A percentile compares a stretch with the other conserved stretches of the same genome.
Conservation (phyloP, 2,329 filamentous ascomycete species). For the Paramyrothecium sp. region DNA sequence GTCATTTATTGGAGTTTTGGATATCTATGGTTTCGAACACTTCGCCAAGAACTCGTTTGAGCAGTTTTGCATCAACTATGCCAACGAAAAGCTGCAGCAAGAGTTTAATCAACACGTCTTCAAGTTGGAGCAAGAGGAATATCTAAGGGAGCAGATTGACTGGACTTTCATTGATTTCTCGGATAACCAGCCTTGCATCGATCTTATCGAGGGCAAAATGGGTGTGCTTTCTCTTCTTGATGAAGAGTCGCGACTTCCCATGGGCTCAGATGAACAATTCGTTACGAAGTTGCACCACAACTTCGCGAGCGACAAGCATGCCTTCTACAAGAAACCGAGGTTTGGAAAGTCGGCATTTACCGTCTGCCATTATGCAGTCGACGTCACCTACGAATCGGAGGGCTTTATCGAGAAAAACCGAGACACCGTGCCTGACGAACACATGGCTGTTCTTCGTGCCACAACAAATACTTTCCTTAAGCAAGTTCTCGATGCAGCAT, state of each 20-base stretch:
- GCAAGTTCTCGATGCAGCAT: conserved; percentile 81
- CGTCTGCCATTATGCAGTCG: conserved; percentile 95
- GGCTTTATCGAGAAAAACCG: conserved; percentile 99
- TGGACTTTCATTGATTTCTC: conserved; percentile 99
- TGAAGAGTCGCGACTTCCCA: conserved; percentile 93
- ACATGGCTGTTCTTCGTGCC: conserved; percentile 86
- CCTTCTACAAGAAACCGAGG: conserved; percentile 97
- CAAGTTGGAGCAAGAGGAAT: conserved; percentile 98
- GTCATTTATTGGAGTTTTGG: conserved; percentile 95
- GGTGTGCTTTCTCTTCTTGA: conserved; percentile 90
- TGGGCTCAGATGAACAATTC: conserved; percentile 97
- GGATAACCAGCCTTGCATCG: conserved; percentile 98
- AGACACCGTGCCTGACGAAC: conserved; percentile 97
- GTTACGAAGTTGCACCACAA: conserved; percentile 95
- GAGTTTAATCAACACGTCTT: conserved; percentile 99
- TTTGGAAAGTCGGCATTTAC: conserved; percentile 98
- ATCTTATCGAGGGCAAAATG: conserved; percentile 95
- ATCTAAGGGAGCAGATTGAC: conserved; percentile 92
- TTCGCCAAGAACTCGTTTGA: conserved; percentile 99
- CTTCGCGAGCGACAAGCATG: conserved; percentile 85
- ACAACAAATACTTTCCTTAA: conserved; percentile 84
- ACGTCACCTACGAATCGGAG: conserved; percentile 98
- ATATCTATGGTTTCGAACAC: conserved; percentile 99
- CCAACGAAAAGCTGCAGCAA: conserved; percentile 98
- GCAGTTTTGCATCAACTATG: conserved; percentile 99